Base-by-base conservation (phyloP, 78 protist species). In the Cavenderia fasciculata region DNA sequence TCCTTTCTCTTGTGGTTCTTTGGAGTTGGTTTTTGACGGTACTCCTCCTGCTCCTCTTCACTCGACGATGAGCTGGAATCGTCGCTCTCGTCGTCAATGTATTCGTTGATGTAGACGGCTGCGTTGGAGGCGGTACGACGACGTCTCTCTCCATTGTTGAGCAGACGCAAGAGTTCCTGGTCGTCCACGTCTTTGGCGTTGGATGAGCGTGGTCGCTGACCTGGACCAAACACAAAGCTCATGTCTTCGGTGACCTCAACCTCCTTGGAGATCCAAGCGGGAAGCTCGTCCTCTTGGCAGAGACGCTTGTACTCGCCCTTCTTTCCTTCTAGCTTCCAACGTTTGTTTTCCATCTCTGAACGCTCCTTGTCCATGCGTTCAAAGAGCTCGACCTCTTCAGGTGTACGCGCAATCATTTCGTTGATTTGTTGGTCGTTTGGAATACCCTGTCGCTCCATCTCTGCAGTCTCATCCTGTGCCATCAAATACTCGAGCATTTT, bases 301-400 rank as follows among this genome's bases (percentile, higher is more conserved):
- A 87, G 16, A 44, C 93, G 25, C 7, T 62, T 40, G 3, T 41
- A 31, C 10, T 75, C 88, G 33, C 93, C 88, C 8, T 2, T 51
- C 68, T 54, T 69, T 2, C 85, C 85, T 2, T 27, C 65, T 14
- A 31, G 71, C 2, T 33, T 59, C 93, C 93, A 87, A 5, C n/a
- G 16, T 11, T 49, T 16, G 23, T 21, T 40, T 21, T 87, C 93
- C 6, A 29, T 2, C 25, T 61, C 76, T 3, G 25, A 10, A 41
- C 93, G 47, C 16, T 89, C 94, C 6, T 40, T 46, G 29, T 89
- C 94, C 94, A 89, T 89, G 29, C 69, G 25, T n/a, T 89, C 90
- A 63, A 68, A 89, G 34, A 89, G 61, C 10, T 75, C 87, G 72
- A 74, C 38, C 41, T 89, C 94, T 41, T 89, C 94, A 2, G 86